phyloP scores from a whole-genome alignment of 2,329 filamentous ascomycete genomes.

The Coniochaeta prunicola region DNA sequence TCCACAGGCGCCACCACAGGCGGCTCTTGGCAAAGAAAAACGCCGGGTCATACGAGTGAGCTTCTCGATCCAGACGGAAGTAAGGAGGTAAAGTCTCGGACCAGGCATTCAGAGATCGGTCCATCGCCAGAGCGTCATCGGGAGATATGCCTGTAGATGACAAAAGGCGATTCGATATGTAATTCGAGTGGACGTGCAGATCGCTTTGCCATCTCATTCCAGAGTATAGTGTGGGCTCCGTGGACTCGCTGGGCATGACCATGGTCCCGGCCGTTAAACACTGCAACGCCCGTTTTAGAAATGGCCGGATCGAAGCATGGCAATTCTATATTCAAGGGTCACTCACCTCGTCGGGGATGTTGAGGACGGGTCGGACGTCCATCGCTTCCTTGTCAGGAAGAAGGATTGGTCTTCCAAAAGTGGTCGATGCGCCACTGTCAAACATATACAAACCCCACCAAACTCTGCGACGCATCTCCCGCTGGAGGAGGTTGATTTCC shows the following conservation, averaged over 20 bases:
- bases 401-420: slow-evolving; percentile 22
- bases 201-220: slow-evolving; percentile 19
- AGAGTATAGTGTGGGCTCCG: slow-evolving; percentile 19
- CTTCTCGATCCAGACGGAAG: slow-evolving; percentile 12
- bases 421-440: slow-evolving; percentile 35
- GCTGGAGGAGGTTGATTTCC: slow-evolving; percentile 20
- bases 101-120: slow-evolving; percentile 18
- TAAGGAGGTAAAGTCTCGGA: slow-evolving; percentile 18
- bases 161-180: slow-evolving; percentile 22
- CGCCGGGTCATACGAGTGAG: slow-evolving; percentile 9
- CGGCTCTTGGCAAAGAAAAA: slow-evolving; percentile 18
- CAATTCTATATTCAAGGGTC: not conserved
- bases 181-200: slow-evolving; percentile 24
- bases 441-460: slow-evolving; percentile 34
- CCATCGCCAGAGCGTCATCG: slow-evolving; percentile 17
- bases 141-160: slow-evolving; percentile 16
- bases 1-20: slow-evolving; percentile 25
- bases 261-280: slow-evolving; percentile 16
- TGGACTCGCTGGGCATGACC: slow-evolving; percentile 14
- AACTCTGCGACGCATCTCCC: slow-evolving; percentile 27
- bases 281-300: slow-evolving; percentile 7
- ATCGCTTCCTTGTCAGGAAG: slow-evolving; percentile 20
- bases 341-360: slow-evolving; percentile 19
- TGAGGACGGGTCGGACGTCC: slow-evolving; percentile 20
- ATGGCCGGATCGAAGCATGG: not conserved